Percentiles rank a stretch among this genome's conserved stretches.
These are phyloP conservation scores for Globisporangium orthogonon DNA, from an alignment of 352 stramenopile genomes.

Conservation along the genomic window DNA sequence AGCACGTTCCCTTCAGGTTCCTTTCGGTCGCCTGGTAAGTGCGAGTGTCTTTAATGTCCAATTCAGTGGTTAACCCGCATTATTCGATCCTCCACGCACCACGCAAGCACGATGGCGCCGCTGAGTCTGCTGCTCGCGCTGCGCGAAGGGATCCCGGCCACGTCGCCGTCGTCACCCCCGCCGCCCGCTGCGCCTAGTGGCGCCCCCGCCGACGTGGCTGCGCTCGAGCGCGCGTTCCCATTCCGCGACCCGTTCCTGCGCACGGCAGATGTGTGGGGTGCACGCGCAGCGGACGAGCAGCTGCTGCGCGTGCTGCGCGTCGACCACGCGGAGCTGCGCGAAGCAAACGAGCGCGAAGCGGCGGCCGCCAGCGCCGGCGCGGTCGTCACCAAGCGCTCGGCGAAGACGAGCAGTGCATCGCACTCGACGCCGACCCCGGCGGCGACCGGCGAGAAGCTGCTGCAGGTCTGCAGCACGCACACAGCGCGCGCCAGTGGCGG, in stretches of 20 bases:
- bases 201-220: background rate
- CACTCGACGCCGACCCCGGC: background rate
- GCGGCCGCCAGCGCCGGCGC: conserved; percentile 34
- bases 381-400: conserved; percentile 36
- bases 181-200: conserved; percentile 4
- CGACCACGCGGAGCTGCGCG: conserved; percentile 41
- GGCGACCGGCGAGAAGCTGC: conserved; percentile 27
- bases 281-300: conserved; percentile 18
- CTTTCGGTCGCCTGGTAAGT: no score
- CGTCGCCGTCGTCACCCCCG: background rate
- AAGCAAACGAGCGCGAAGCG: conserved; percentile 46
- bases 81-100: background rate
- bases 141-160: conserved; percentile 16
- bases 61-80: background rate
- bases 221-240: conserved; percentile 10
- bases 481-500: conserved; percentile 11
- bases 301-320: conserved; percentile 49
- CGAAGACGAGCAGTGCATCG: conserved; percentile 14
- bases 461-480: conserved; percentile 34
- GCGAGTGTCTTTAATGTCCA: background rate
- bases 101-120: background rate
- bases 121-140: conserved; percentile 23
- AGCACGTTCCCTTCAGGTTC: no score
- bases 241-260: conserved; percentile 35
- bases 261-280: conserved; percentile 20